Evolutionary conservation across 2,329 filamentous ascomycete genomes (phyloP), one percentile per base, ranked within the genome.

Genomic region (Didymella lethalis): DNA sequence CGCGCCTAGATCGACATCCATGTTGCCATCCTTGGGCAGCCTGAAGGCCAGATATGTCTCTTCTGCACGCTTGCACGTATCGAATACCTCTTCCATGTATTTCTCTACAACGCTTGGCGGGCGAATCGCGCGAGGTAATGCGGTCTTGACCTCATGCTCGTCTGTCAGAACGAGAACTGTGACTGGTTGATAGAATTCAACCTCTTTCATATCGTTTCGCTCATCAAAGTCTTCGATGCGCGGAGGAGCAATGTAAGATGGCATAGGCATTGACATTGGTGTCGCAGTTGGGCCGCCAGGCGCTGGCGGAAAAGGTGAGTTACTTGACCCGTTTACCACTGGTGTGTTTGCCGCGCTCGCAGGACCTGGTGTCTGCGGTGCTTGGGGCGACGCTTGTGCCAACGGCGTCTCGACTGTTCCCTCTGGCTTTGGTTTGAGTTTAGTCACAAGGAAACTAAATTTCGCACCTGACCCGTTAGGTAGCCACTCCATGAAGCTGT

Each of bases 371-470:
- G 67, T 41, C 20, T 41, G 38, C 20, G 18, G 38, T 14, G 56
- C 61, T 16, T 51, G 50, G 11, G 47, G 59, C 5, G 67, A 64
- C 32, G 62, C 67, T 28, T 62, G 79, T 64, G 53, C 79, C 49
- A 49, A 68, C 57, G 38, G 73, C 68, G 59, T 29, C 63, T 61
- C 61, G 66, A 67, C 16, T 59, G 54, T 61, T 65, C 87, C 88
- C 31, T 64, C 67, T 64, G 56, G 69, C 64, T 61, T 73, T 38
- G 50, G 78, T 77, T 56, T 90, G 73, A 89, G 89, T 48, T 90
- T 87, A 6, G 91, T 89, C 59, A 93, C 87, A 11, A 95, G 80
- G 70, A 94, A 95, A 0, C 90, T 93, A 3, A 88, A 88, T 43
- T 92, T 84, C 2, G 91, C 84, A 57, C 88, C 83, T 49, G 86